Evolutionary conservation across 169 alveolate species (phyloP).

Genomic region (Eimeria praecox): DNA sequence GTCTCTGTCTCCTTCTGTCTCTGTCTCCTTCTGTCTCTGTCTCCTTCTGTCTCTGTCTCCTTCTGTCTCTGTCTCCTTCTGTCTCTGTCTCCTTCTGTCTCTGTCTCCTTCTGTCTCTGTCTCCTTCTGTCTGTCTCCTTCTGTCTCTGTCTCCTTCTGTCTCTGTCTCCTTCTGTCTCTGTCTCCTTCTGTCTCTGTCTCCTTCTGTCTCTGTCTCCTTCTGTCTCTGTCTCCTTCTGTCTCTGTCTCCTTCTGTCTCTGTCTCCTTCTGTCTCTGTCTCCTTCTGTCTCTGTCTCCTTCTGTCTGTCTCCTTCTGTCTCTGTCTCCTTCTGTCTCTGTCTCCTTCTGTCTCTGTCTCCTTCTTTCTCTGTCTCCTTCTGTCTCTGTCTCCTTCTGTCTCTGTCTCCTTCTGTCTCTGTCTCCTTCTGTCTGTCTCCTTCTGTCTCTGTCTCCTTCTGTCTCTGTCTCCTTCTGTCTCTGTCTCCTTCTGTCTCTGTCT

Average conservation of each 20-base stretch:
- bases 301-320: background rate
- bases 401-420: background rate
- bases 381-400: background rate
- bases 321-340: background rate
- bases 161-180: no score
- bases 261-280: background rate
- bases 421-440: no score
- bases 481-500: background rate
- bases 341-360: no score
- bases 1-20: background rate
- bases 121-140: no score
- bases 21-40: background rate
- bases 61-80: background rate
- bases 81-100: background rate
- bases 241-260: background rate
- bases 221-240: no score
- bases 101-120: background rate
- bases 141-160: no score
- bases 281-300: no score
- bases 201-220: no score
- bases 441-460: background rate
- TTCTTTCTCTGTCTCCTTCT: no score
- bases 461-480: background rate
- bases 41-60: background rate
- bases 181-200: no score